Conservation (phyloP, 2,329 filamentous ascomycete species). For the Aspergillus pseudoglaucus region DNA sequence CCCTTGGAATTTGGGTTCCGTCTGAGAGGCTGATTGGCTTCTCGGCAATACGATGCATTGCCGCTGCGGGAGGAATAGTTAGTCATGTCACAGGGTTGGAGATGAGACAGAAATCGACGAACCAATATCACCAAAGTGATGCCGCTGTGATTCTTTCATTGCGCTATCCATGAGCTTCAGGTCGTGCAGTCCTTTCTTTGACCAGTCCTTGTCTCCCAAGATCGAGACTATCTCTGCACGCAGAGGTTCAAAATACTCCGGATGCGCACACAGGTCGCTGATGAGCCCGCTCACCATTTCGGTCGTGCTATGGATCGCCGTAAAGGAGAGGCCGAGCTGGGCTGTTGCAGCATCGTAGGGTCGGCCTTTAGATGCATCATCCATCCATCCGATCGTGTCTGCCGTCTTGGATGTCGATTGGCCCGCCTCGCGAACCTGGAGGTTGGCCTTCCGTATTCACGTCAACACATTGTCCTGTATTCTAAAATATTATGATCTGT, state of each 20-base stretch:
- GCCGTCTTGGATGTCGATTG: too few species aligned
- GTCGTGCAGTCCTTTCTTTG: slow-evolving; percentile 7
- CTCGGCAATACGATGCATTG: background rate
- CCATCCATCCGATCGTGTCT: too few species aligned
- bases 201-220: slow-evolving; percentile 32
- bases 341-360: background rate
- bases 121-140: background rate
- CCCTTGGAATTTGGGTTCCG: background rate
- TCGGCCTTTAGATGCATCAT: background rate
- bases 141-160: slow-evolving; percentile 4
- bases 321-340: slow-evolving; percentile 7
- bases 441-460: too few species aligned
- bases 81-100: background rate
- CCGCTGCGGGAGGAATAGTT: background rate
- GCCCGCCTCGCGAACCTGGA: too few species aligned
- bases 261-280: slow-evolving; percentile 43
- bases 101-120: background rate
- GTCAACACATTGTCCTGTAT: too few species aligned
- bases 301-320: slow-evolving; percentile 9
- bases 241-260: slow-evolving; percentile 43
- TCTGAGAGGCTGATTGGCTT: background rate
- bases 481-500: too few species aligned
- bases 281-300: slow-evolving; percentile 37
- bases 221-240: slow-evolving; percentile 43
- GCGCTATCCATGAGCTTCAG: slow-evolving; percentile 14